Evolutionary conservation across 495 filamentous ascomycete genomes (phyloP), one percentile per base, ranked within the genome.

Genomic region (Oleoguttula mirabilis): DNA sequence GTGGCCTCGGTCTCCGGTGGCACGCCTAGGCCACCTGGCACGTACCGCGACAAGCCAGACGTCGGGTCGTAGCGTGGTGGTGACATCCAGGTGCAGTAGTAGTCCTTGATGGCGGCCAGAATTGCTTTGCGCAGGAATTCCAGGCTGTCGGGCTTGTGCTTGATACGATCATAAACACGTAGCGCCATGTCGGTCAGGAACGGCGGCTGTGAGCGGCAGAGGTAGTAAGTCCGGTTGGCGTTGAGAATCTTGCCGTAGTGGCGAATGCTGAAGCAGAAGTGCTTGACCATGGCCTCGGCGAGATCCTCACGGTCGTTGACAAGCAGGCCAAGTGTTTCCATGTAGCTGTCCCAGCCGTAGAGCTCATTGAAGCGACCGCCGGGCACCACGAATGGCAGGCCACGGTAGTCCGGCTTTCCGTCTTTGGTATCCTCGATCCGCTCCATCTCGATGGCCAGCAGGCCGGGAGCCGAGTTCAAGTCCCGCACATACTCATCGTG

Each of bases 201-300:
- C 15, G 90, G 92, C 1, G 90, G 90, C 62, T 98, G 90, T 0
- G 92, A 90, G 38, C 90, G 79, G 33, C 73, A 79, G 28, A 96
- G 76, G 55, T 96, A 96, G 70, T 98, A 98, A 8, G 86, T 82
- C 25, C 90, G 79, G 22, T 90, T 98, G 15, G 90, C 90, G 61
- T 96, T 98, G 48, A 95, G 76, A 44, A 96, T 88, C 64, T 95
- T 98, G 42, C 84, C 88, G 58, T 98, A 98, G 62, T 98, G 92
- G 62, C 84, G 78, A 63, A 98, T 95, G 65, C 84, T 88, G 65
- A 98, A 98, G 60, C 82, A 88, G 62, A 96, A 96, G 64, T 98
- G 88, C 50, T 75, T 64, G 23, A 96, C 84, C 84, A 96, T 96
- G 19, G 80, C 72, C 63, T 93, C 92, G 41, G 83, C 84, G 28